Evolutionary conservation across 306 rosid genomes (phyloP).

Genomic region (Quercus alba): DNA sequence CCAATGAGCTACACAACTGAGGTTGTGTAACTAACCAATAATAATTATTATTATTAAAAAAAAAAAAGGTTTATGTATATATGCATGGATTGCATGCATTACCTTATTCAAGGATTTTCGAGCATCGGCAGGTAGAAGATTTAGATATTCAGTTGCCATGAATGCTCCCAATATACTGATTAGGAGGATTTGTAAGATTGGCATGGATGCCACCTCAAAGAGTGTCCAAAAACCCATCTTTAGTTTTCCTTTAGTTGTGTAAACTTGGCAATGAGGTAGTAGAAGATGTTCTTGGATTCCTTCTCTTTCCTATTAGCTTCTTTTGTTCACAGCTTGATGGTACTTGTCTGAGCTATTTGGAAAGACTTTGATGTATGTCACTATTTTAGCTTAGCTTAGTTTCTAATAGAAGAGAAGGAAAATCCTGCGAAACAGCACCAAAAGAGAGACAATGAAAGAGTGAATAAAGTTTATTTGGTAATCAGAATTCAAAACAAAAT

Average conservation of each 20-base stretch:
- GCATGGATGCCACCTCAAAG: slow-evolving; percentile 70
- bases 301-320: background rate
- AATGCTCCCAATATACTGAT: slow-evolving; percentile 74
- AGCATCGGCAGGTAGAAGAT: slow-evolving; percentile 57
- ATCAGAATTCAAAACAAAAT: background rate
- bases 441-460: background rate
- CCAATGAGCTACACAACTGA: no score
- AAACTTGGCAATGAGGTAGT: background rate
- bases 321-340: no score
- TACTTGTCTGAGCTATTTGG: background rate
- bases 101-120: slow-evolving; percentile 76
- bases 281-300: background rate
- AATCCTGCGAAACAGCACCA: slow-evolving; percentile 8
- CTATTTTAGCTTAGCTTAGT: background rate
- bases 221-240: slow-evolving; percentile 66
- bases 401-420: slow-evolving; percentile 12
- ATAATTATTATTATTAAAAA: background rate
- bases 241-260: background rate
- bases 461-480: background rate
- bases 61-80: background rate
- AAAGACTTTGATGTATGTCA: background rate
- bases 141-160: slow-evolving; percentile 52
- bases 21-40: no score
- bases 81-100: background rate
- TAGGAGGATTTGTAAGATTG: slow-evolving; percentile 67